These are phyloP conservation scores for Aspergillus conjunctus DNA, from an alignment of 495 filamentous ascomycete genomes.

Conservation along the genomic window DNA sequence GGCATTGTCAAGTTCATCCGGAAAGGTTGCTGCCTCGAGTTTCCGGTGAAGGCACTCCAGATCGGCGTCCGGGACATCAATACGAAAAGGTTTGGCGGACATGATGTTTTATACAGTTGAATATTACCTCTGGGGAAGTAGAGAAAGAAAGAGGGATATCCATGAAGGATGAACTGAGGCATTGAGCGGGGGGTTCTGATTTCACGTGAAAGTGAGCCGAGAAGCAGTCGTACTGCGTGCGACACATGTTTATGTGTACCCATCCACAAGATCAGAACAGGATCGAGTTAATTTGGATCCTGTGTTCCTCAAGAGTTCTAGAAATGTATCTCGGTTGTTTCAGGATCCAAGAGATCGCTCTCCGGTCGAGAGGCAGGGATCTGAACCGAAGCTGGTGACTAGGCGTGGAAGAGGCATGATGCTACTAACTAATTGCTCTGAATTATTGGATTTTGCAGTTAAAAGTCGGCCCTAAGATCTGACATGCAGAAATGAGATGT, in stretches of 20 bases:
- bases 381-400: no score
- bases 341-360: no score
- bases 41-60: slow-evolving; percentile 44
- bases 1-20: slow-evolving; percentile 47
- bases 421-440: background rate
- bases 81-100: slow-evolving; percentile 39
- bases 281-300: background rate
- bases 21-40: slow-evolving; percentile 45
- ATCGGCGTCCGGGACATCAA: slow-evolving; percentile 43
- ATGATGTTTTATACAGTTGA: background rate
- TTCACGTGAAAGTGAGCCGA: slow-evolving; percentile 1
- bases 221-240: background rate
- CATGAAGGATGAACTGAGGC: slow-evolving; percentile 7
- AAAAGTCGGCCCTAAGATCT: background rate
- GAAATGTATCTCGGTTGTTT: no score
- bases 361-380: no score
- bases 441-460: background rate
- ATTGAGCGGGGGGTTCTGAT: slow-evolving; percentile 20
- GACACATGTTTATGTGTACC: background rate
- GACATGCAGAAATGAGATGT: background rate
- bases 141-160: background rate
- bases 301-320: no score
- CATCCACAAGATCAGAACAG: background rate
- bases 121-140: background rate
- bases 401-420: background rate